These are phyloP conservation scores for Pythium periplocum DNA, from an alignment of 352 stramenopile genomes.

Conservation along the genomic window DNA sequence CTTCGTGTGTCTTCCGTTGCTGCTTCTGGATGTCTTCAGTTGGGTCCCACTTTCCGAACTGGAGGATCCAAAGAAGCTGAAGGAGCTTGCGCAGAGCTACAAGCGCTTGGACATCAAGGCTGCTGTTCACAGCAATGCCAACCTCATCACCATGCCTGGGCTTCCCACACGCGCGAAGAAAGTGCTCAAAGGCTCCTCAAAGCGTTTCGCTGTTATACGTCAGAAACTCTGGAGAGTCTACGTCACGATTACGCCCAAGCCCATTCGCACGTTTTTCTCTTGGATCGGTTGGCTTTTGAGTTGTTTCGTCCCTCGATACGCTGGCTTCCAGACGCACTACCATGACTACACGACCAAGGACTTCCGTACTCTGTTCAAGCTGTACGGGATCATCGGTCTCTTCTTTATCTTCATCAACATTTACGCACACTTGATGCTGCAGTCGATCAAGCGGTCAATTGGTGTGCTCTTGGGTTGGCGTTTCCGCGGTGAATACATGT, in stretches of 20 bases:
- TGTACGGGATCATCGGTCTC: conserved; percentile 36
- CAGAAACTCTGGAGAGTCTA: neutral
- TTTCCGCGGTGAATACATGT: conserved; percentile 33
- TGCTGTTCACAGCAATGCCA: conserved; percentile 53
- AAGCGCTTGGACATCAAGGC: conserved; percentile 32
- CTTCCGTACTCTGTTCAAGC: conserved; percentile 29
- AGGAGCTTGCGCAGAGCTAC: conserved; percentile 24
- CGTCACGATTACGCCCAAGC: neutral
- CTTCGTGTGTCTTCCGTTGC: conserved; percentile 44
- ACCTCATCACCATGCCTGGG: conserved; percentile 13
- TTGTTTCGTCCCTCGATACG: conserved; percentile 10
- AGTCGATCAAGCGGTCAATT: conserved; percentile 35
- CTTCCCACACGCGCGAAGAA: too few relatives aligned
- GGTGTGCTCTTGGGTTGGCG: conserved; percentile 37
- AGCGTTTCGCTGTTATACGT: too few relatives aligned
- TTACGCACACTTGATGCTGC: conserved; percentile 44
- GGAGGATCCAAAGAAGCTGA: conserved; percentile 20
- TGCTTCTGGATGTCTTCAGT: conserved; percentile 53
- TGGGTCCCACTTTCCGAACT: conserved; percentile 49
- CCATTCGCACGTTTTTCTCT: neutral
- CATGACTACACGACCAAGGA: conserved; percentile 29
- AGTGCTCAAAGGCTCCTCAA: too few relatives aligned
- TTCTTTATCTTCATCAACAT: conserved; percentile 42
- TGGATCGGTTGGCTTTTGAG: neutral
- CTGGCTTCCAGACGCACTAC: conserved; percentile 23